Base-by-base conservation (phyloP, 2,329 filamentous ascomycete genomes). In the Kalmusia sp. region DNA sequence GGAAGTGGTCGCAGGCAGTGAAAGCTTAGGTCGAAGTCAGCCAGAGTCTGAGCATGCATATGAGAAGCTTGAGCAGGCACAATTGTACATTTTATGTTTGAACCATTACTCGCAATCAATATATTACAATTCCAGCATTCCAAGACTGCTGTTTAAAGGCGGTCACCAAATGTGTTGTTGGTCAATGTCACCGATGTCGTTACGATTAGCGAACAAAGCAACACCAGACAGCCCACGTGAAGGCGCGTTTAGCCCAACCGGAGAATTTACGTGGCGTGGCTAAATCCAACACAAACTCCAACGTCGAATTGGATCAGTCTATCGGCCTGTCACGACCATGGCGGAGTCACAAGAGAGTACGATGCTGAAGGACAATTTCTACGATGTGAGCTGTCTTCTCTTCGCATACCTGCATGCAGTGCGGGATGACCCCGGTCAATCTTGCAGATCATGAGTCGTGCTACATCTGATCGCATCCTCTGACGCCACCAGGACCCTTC, bases 361-460 rank as follows among this genome's bases (percentile, higher is more conserved):
- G 1, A 51, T 62, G 58, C 60, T 74, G 45, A 60, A 55, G 8
- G 70, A 74, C 7, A 37, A 58, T 11, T 49, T 68, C 28, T 73
- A 69, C 54, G 62, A 73, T 65, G 71, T 73, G 63, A 72, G 71
- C 65, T 57, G 11, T 56, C 61, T 46, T 54, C 33, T 61, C 56
- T 46, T 62, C 19, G 21, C 34, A 35, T 51, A 47, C 46, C 51
- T 47, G 51, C 47, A 48, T 47, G 58, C 57, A 40, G 63, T 58
- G 59, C 52, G 51, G 59, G 46, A 49, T 33, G 46, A 64, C 61
- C 67, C 66, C 60, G 62, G 65, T 52, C 57, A 37, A 19, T 45
- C 54, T 54, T 58, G 67, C 61, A 59, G 64, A 68, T 65, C 58
- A 57, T 52, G 55, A 59, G 37, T 63, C 58, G 55, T 57, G 55